A percentile compares a stretch with the other conserved stretches of the same genome.
These are phyloP conservation scores for Pleurotus pulmonarius DNA, from an alignment of 768 basidiomycete species.

Conservation along the genomic window DNA sequence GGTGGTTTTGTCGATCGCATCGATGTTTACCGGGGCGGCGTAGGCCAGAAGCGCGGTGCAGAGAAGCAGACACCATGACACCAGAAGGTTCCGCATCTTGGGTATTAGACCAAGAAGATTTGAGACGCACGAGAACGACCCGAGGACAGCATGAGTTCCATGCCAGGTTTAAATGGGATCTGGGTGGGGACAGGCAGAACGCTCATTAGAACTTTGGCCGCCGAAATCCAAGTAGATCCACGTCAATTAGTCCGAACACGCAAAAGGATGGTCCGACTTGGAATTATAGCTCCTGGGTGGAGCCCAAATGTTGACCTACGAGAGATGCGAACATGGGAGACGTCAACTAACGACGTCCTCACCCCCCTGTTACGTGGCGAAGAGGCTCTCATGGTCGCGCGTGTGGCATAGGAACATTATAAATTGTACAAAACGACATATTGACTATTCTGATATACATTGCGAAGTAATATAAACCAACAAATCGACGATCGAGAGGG, in stretches of 20 bases:
- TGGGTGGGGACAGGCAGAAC: neutral
- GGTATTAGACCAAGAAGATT: conserved; percentile 4
- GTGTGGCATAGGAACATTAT: neutral
- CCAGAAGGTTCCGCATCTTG: conserved; percentile 4
- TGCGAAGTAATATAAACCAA: conserved; percentile 14
- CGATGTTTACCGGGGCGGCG: neutral
- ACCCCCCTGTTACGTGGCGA: too few species aligned
- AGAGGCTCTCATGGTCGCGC: neutral
- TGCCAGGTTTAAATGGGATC: neutral
- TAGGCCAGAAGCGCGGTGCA: neutral
- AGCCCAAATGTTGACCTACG: too few species aligned
- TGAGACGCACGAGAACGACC: neutral
- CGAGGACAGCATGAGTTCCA: too few species aligned
- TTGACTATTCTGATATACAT: neutral
- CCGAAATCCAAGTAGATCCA: too few species aligned
- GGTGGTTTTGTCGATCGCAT: neutral
- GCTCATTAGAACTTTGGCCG: neutral
- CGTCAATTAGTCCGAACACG: too few species aligned
- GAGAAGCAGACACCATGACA: conserved; percentile 1
- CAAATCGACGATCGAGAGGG: conserved; percentile 2
- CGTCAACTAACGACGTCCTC: too few species aligned
- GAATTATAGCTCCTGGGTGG: too few species aligned
- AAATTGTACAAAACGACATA: conserved; percentile 5
- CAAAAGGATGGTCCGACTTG: too few species aligned
- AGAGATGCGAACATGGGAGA: too few species aligned